These are phyloP conservation scores for Lipomyces yarrowii DNA, from an alignment of 1,139 yeast genomes.

Conservation along the genomic window DNA sequence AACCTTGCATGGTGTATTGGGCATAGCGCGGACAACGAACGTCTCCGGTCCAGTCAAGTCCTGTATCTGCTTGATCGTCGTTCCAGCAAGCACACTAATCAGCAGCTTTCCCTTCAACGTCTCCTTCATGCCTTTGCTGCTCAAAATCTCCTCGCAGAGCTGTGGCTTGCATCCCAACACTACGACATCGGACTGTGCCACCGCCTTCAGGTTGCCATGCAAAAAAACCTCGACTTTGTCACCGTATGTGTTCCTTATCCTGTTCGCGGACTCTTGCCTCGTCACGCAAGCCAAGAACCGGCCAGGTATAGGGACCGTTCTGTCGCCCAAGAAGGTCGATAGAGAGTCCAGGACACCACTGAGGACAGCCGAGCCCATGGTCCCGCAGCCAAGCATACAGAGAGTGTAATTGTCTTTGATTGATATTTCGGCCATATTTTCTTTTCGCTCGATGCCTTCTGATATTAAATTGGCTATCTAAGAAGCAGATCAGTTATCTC, in stretches of 20 bases:
- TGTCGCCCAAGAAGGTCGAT: conserved; percentile 30
- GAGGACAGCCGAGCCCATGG: conserved; percentile 95
- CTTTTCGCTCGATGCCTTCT: not conserved
- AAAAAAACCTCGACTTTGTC: conserved; percentile 55
- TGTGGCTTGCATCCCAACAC: conserved; percentile 57
- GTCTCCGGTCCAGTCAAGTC: conserved; percentile 35
- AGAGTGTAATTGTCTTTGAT: conserved; percentile 48
- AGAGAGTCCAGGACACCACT: conserved; percentile 68
- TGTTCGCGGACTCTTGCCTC: conserved; percentile 53
- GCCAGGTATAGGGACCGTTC: conserved; percentile 61
- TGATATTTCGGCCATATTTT: conserved; percentile 9
- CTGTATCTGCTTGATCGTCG: conserved; percentile 72
- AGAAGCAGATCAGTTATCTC: not conserved
- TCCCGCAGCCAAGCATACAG: conserved; percentile 89
- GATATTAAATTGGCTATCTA: not conserved
- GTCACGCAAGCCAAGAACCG: conserved; percentile 77
- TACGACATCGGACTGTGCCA: conserved; percentile 65
- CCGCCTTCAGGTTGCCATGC: conserved; percentile 31
- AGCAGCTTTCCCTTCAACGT: conserved; percentile 61
- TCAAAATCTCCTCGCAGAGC: conserved; percentile 61
- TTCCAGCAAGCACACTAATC: conserved; percentile 89
- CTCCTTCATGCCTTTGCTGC: conserved; percentile 36
- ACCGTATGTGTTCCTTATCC: conserved; percentile 51
- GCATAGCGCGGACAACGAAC: conserved; percentile 86
- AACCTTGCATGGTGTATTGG: conserved; percentile 88